Percentiles rank a stretch among this genome's conserved stretches.
Evolutionary conservation across 2,329 filamentous ascomycete species (phyloP).

Genomic region (Xylariales sp.): DNA sequence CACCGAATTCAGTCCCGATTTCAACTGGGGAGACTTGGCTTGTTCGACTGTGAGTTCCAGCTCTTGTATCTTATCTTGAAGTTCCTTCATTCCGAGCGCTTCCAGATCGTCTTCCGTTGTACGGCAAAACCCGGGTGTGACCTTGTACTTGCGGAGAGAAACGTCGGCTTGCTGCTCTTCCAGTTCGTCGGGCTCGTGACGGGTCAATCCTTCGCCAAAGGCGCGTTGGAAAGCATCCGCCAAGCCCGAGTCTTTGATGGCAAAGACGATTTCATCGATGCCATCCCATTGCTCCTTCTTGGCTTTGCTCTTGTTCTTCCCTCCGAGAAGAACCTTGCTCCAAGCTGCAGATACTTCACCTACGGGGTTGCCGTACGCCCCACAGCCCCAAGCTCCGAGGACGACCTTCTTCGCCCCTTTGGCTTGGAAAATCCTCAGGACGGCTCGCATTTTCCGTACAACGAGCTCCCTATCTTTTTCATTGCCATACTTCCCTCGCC

Average conservation of each 20-base stretch:
- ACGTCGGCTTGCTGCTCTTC: conserved; percentile 14
- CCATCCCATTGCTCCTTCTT: conserved; percentile 33
- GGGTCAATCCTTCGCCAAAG: conserved; percentile 37
- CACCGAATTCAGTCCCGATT: conserved; percentile 21
- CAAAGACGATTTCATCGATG: conserved; percentile 53
- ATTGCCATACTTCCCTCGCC: conserved; percentile 31
- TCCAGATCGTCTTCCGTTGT: conserved; percentile 15
- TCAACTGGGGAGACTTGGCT: conserved; percentile 22
- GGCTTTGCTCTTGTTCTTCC: conserved; percentile 17
- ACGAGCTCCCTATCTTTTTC: conserved; percentile 46
- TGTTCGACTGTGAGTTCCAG: conserved; percentile 21
- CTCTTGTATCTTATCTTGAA: conserved; percentile 24
- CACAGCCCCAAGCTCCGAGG: conserved; percentile 61
- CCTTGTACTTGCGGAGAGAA: no score
- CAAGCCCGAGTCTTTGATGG: conserved; percentile 48
- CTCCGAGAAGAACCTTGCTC: conserved; percentile 36
- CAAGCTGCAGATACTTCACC: conserved; percentile 53
- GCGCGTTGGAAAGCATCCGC: conserved; percentile 45
- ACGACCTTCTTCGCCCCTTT: conserved; percentile 46
- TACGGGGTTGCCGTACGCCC: conserved; percentile 59
- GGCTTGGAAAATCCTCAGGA: conserved; percentile 46
- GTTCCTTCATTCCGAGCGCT: conserved; percentile 15
- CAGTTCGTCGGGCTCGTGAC: conserved; percentile 20
- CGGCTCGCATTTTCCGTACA: conserved; percentile 51
- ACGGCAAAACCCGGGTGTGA: no score